phyloP scores from a whole-genome alignment of 768 basidiomycete species.

The Rhizopogon vinicolor region DNA sequence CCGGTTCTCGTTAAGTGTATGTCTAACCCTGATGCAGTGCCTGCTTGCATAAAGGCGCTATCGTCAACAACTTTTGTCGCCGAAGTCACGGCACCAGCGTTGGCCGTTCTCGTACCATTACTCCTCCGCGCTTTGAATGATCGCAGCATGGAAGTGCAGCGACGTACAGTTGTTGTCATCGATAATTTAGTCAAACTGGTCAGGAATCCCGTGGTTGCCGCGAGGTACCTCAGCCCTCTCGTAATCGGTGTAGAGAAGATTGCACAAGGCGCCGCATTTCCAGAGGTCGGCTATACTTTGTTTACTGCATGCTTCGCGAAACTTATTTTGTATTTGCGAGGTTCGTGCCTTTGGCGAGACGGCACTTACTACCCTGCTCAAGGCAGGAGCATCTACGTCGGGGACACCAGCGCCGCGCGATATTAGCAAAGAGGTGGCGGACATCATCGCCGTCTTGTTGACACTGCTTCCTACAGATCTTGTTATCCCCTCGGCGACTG shows the following conservation, averaged over 20 bases:
- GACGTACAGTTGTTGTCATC: conserved; percentile 89
- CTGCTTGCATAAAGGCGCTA: conserved; percentile 90
- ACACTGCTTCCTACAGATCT: conserved; percentile 52
- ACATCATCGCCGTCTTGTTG: conserved; percentile 51
- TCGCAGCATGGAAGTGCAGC: conserved; percentile 93
- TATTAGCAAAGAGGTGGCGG: conserved; percentile 55
- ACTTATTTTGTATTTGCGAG: conserved; percentile 29
- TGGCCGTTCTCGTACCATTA: conserved; percentile 93
- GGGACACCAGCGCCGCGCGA: conserved; percentile 73
- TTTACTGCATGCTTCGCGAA: conserved; percentile 2
- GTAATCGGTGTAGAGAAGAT: conserved; percentile 91
- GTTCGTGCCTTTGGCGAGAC: conserved; percentile 90
- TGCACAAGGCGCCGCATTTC: conserved; percentile 88
- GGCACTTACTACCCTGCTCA: conserved; percentile 74
- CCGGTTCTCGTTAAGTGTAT: conserved; percentile 90
- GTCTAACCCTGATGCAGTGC: conserved; percentile 83
- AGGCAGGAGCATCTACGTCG: conserved; percentile 77
- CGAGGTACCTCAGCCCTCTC: conserved; percentile 79
- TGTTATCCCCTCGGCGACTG: conserved; percentile 33
- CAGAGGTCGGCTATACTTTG: conserved; percentile 55
- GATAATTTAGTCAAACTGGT: conserved; percentile 98
- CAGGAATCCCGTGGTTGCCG: conserved; percentile 85
- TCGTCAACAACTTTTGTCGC: conserved; percentile 96
- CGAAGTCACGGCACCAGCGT: conserved; percentile 93
- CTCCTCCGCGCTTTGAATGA: conserved; percentile 89